Percentiles rank a stretch among this genome's conserved stretches.
Evolutionary conservation across 2,329 filamentous ascomycete genomes (phyloP).

Genomic region (Arachnomyces sp.): DNA sequence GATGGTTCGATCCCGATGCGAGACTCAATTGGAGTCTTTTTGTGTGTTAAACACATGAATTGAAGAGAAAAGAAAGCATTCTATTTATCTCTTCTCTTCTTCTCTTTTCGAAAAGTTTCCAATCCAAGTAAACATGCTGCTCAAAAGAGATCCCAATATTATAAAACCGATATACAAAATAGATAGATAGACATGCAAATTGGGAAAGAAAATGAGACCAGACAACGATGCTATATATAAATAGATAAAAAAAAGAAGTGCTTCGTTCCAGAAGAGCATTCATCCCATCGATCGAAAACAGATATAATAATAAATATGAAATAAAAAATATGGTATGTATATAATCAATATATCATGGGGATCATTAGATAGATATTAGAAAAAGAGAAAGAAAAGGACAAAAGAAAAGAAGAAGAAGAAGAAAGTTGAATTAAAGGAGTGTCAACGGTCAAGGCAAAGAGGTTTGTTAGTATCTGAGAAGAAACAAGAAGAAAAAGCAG

Average conservation of each 20-base stretch:
- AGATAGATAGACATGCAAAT: too few species aligned
- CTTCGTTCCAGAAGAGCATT: too few species aligned
- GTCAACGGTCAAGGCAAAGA: conserved; percentile 13
- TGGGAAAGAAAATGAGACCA: conserved; percentile 4
- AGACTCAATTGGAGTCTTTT: too few species aligned
- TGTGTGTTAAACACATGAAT: too few species aligned
- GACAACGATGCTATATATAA: conserved; percentile 13
- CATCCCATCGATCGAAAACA: conserved; percentile 19
- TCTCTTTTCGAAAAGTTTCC: too few species aligned
- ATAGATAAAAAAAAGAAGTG: conserved; percentile 14
- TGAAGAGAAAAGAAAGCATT: too few species aligned
- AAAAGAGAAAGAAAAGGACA: conserved; percentile 13
- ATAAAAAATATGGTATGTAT: conserved; percentile 16
- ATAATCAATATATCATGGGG: conserved; percentile 1
- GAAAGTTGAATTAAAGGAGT: conserved; percentile 15
- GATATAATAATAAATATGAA: conserved; percentile 9
- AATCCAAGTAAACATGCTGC: too few species aligned
- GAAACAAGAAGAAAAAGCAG: conserved; percentile 7
- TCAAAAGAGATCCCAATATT: too few species aligned
- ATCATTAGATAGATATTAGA: conserved; percentile 4
- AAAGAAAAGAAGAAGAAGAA: conserved; percentile 4
- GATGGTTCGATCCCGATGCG: too few species aligned
- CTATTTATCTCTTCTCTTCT: too few species aligned
- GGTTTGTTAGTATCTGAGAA: background rate
- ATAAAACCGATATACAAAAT: too few species aligned